Evolutionary conservation across 78 protist genomes (phyloP).

Genomic region (Dictyostelium brefeldianum): DNA sequence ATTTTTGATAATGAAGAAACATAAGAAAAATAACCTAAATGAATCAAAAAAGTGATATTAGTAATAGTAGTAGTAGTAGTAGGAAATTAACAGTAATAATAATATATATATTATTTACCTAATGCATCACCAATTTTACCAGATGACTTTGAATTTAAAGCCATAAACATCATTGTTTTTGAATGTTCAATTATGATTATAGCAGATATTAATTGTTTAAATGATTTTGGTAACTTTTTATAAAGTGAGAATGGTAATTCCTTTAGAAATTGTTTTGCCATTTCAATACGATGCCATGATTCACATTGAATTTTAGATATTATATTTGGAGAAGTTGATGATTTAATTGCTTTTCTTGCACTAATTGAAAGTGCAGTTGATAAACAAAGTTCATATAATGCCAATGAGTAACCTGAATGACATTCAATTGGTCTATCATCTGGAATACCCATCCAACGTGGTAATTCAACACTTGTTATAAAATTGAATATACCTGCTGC

Average conservation of each 20-base stretch:
- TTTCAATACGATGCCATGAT: constrained; percentile 49
- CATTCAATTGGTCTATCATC: constrained; percentile 63
- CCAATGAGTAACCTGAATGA: constrained; percentile 1
- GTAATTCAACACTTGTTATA: constrained; percentile 45
- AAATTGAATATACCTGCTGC: constrained; percentile 77
- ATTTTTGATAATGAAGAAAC: constrained; percentile 11
- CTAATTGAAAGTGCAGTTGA: constrained; percentile 34
- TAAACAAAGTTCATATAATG: constrained; percentile 33
- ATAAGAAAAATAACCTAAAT: constrained; percentile 18
- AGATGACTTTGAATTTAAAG: not conserved
- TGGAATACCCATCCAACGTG: constrained; percentile 38
- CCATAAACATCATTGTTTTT: constrained; percentile 54
- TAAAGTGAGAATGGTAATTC: constrained; percentile 9
- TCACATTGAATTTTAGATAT: constrained; percentile 58
- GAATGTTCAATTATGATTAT: constrained; percentile 9
- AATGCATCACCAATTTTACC: constrained; percentile 19
- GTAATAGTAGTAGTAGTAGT: not conserved
- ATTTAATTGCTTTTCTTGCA: constrained; percentile 49
- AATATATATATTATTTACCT: not conserved
- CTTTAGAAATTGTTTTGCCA: constrained; percentile 43
- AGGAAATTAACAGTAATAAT: not conserved
- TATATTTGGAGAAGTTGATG: not conserved
- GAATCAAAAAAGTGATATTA: not conserved
- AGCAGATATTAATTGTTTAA: constrained; percentile 2
- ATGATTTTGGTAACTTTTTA: constrained; percentile 56